Evolutionary conservation across 2,329 filamentous ascomycete genomes (phyloP).

Genomic region (Fusarium avenaceum): DNA sequence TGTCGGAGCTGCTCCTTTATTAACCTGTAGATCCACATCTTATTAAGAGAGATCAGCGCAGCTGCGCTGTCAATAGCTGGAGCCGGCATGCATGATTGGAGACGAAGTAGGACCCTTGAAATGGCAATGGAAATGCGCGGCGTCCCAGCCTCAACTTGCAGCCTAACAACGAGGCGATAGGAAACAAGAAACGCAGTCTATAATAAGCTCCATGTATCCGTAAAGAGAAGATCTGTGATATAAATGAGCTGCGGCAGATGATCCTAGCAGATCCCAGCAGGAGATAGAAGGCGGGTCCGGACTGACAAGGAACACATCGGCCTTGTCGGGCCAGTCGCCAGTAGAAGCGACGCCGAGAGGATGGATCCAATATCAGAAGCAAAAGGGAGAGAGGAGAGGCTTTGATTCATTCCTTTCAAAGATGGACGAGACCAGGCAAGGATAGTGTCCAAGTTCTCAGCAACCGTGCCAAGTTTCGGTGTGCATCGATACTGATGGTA

Average conservation of each 20-base stretch:
- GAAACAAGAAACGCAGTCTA: constrained; percentile 10
- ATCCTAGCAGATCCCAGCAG: constrained; percentile 1
- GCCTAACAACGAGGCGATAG: constrained; percentile 12
- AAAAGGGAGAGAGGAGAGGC: constrained; percentile 16
- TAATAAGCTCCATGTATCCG: constrained; percentile 9
- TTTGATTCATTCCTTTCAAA: constrained; percentile 25
- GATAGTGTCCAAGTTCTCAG: constrained; percentile 7
- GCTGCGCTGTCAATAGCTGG: not conserved
- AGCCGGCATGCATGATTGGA: constrained; percentile 1
- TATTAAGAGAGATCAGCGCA: constrained; percentile 9
- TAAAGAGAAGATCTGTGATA: constrained; percentile 15
- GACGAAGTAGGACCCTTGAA: constrained; percentile 9
- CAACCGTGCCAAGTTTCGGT: constrained; percentile 15
- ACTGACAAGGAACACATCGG: constrained; percentile 10
- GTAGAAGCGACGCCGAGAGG: constrained; percentile 24
- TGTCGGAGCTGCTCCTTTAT: not conserved
- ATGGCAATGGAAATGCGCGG: constrained; percentile 15
- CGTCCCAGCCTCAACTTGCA: constrained; percentile 1
- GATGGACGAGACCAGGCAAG: constrained; percentile 10
- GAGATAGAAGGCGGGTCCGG: constrained; percentile 1
- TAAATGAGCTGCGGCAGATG: constrained; percentile 23
- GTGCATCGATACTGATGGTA: constrained; percentile 10
- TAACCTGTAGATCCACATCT: constrained; percentile 13
- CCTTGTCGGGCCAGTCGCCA: not conserved
- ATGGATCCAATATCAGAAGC: constrained; percentile 15